Base-by-base conservation (phyloP, 2,329 filamentous ascomycete genomes). In the Arthrinium puccinioides region DNA sequence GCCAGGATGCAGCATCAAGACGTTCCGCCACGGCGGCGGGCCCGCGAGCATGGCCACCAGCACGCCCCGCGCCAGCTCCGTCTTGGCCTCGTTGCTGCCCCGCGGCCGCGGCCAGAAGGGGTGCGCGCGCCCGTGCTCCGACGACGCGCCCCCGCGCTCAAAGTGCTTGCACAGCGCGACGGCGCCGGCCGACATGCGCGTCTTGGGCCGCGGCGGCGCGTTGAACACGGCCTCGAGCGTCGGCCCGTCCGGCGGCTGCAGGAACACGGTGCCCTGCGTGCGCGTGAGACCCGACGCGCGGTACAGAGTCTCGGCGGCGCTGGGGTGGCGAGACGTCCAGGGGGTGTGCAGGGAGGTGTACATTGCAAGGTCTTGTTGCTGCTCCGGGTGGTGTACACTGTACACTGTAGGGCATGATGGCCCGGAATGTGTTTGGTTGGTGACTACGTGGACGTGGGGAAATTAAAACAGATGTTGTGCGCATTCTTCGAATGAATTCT, bases 131-230 rank as follows among this genome's bases (percentile, higher is more conserved):
- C 31, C 21, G n/a, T 23, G 31, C n/a, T 33, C 31, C 4, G 31
- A 33, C 20, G 31, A 33, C 15, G 31, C 31, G 20, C 31, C 31
- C 14, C 31, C 31, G 9, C 31, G 31, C 21, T 33, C 31, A 7
- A 33, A 33, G 9, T 33, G 31, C n/a, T 33, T 33, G 31, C 31
- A 33, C 14, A 33, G 31, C 15, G 31, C 31, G n/a, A 33, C 31
- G 9, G 31, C 31, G n/a, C 31, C 31, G 3, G 31, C 31, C 0
- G 31, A 33, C 31, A 33, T 33, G 31, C 31, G 31, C n/a, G 31
- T 24, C 31, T 33, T 33, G 21, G 31, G 31, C 21, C 31, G 4
- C 31, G 31, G 31, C 15, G 31, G 31, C 20, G 31, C 31, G 31
- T 33, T 33, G 20, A 33, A 33, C 18, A 21, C 21, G 14, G 21